A percentile compares a stretch with the other conserved stretches of the same genome.
Evolutionary conservation across 495 filamentous ascomycete species (phyloP).

Genomic region (Corynascus novoguineensis): DNA sequence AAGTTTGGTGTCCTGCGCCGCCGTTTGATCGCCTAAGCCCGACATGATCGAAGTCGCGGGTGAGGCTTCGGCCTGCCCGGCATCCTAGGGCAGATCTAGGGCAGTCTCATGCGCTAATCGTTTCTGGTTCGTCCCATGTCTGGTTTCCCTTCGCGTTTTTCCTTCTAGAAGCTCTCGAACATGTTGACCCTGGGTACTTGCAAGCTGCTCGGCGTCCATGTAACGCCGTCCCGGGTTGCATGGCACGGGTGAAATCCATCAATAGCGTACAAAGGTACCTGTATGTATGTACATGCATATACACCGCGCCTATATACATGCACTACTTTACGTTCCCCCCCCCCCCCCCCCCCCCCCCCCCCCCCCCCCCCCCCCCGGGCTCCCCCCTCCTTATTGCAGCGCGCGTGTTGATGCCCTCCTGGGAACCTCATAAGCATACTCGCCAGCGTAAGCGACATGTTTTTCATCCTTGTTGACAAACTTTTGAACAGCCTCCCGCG

Average conservation of each 20-base stretch:
- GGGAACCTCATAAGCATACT: too few relatives aligned
- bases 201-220: not conserved
- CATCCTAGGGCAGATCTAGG: constrained; percentile 21
- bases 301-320: too few relatives aligned
- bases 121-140: constrained; percentile 41
- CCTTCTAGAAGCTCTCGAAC: constrained; percentile 10
- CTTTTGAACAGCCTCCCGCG: too few relatives aligned
- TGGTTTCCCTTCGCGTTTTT: constrained; percentile 3
- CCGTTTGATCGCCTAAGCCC: constrained; percentile 15
- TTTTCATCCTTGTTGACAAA: too few relatives aligned
- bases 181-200: constrained; percentile 12
- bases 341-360: too few relatives aligned
- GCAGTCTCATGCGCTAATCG: constrained; percentile 19
- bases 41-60: constrained; percentile 3
- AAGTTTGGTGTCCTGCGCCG: not conserved
- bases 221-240: constrained; percentile 6
- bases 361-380: too few relatives aligned
- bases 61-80: constrained; percentile 3
- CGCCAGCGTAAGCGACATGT: too few relatives aligned
- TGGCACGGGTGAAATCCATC: not conserved
- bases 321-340: too few relatives aligned
- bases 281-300: too few relatives aligned
- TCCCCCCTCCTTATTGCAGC: too few relatives aligned
- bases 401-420: too few relatives aligned
- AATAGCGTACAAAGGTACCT: too few relatives aligned